Evolutionary conservation across 305 asterid species (phyloP), one percentile per base, ranked within the genome.

Genomic region (Caryopteris hybrid): DNA sequence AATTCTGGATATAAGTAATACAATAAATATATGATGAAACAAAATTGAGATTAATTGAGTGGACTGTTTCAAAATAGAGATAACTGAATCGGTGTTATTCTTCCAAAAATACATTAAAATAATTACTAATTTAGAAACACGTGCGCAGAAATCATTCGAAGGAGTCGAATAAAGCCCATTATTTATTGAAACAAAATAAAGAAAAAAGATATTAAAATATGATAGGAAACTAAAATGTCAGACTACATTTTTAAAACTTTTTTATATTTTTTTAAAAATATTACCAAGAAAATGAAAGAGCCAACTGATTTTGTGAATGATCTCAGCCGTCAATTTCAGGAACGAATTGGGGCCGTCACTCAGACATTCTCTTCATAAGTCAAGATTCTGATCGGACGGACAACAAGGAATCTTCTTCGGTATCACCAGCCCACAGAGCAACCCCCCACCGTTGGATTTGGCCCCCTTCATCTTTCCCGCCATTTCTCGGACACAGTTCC

Each of bases 361-460:
- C 1, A 62, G 68, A 8, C 88, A 66, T 31, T 88, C 81, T 3
- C 58, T 76, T 88, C 92, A 84, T 58, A 61, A 62, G 64, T 74
- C 72, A 29, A 83, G 80, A 80, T 85, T 83, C 73, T 72, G 88
- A 80, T 79, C 83, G 2, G 88, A 83, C 81, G 88, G 87, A 71
- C 86, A 79, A 25, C 80, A 75, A 14, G 83, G 86, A 5, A 83
- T 76, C 87, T 73, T 84, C 80, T 78, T 82, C 78, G 88, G 89
- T 71, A 72, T 62, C 83, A 80, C 21, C 71, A 90, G 72, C 6
- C 99, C 96, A 47, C 99, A 93, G 13, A 90, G 83, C 84, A 80
- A 51, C 22, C 92, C 92, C 14, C 83, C 83, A 55, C 85, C 87
- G 80, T 76, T 75, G 0, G 87, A 68, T 73, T 80, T 80, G 14